These are phyloP conservation scores for Mrakia gelida DNA, from an alignment of 768 basidiomycete species.

Conservation along the genomic window DNA sequence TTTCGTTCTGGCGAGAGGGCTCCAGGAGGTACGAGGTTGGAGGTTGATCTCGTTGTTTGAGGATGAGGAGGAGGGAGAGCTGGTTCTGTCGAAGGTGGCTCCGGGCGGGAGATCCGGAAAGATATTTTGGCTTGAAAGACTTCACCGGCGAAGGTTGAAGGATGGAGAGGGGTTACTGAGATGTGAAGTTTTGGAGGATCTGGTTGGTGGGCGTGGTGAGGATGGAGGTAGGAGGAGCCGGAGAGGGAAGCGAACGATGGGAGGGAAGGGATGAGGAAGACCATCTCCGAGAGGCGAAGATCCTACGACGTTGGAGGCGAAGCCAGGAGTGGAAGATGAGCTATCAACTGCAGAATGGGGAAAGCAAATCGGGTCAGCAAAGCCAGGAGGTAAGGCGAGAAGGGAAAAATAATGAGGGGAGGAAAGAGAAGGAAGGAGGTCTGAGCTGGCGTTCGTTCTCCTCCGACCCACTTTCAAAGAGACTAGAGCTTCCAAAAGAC, in stretches of 20 bases:
- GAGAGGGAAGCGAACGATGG: constrained; percentile 17
- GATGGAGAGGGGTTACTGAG: constrained; percentile 22
- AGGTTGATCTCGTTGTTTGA: neutral
- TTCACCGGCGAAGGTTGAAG: constrained; percentile 27
- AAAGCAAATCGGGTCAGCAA: neutral
- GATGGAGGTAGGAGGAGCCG: constrained; percentile 7
- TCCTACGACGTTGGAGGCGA: neutral
- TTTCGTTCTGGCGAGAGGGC: neutral
- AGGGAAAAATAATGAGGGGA: neutral
- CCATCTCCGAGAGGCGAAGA: constrained; percentile 6
- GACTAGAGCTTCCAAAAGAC: neutral
- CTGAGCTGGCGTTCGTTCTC: neutral
- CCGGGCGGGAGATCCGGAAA: neutral
- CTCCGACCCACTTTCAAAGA: neutral
- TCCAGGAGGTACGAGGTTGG: neutral
- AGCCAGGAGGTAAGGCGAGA: neutral
- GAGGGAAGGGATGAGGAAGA: constrained; percentile 16
- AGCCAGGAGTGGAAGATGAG: no score
- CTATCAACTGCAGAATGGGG: neutral
- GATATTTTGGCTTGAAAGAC: constrained; percentile 28
- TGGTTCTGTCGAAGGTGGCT: neutral
- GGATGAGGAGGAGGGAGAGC: neutral
- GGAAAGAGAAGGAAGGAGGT: neutral
- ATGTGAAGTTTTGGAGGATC: constrained; percentile 22
- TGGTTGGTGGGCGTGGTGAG: neutral